A percentile compares a stretch with the other conserved stretches of the same genome.
These are phyloP conservation scores for Xylaria grammica DNA, from an alignment of 495 filamentous ascomycete species.

Conservation along the genomic window DNA sequence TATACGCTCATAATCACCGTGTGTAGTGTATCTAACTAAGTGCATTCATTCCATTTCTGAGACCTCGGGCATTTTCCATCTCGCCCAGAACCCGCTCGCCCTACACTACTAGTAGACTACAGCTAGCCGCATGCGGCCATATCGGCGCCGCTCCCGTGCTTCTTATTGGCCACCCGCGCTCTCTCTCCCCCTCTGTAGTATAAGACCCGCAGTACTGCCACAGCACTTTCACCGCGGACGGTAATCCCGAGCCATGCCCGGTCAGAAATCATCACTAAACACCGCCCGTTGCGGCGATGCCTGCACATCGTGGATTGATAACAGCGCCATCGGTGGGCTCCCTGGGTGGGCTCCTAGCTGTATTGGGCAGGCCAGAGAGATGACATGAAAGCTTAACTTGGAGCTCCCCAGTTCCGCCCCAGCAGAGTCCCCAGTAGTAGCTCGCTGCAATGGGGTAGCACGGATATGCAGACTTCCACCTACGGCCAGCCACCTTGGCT, in stretches of 20 bases:
- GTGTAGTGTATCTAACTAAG: too few relatives aligned
- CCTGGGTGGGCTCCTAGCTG: neutral
- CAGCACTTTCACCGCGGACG: neutral
- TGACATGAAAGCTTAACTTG: neutral
- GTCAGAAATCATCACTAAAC: neutral
- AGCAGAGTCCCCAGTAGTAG: too few relatives aligned
- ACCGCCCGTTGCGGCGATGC: neutral
- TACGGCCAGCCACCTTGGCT: neutral
- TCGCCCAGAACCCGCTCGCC: too few relatives aligned
- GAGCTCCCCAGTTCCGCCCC: too few relatives aligned
- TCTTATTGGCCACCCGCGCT: neutral
- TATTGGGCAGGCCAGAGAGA: conserved; percentile 5
- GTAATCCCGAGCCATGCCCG: conserved; percentile 17
- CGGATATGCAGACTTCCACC: neutral
- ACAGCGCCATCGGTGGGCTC: neutral
- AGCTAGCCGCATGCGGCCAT: too few relatives aligned
- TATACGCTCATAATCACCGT: too few relatives aligned
- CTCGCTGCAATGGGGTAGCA: neutral
- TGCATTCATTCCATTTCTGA: too few relatives aligned
- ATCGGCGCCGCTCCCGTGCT: neutral
- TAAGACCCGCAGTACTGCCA: neutral
- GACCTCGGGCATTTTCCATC: too few relatives aligned
- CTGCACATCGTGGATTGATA: conserved; percentile 18
- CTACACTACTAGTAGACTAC: too few relatives aligned
- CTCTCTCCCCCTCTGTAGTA: too few relatives aligned